These are phyloP conservation scores for Diphasiastrum complanatum DNA, from an alignment of 83 land plant genomes.

Conservation along the genomic window DNA sequence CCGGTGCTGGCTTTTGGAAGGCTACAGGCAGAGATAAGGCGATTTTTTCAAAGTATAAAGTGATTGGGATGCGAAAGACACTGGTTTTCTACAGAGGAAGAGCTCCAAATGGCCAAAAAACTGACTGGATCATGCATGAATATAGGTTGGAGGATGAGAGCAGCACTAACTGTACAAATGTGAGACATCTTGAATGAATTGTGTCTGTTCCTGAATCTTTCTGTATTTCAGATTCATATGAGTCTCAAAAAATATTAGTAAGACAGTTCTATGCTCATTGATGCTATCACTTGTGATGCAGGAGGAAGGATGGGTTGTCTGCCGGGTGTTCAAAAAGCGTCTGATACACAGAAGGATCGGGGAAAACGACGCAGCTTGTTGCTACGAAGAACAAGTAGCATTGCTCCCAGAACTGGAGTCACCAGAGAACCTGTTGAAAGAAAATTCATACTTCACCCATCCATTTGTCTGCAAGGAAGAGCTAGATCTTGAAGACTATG, in stretches of 20 bases:
- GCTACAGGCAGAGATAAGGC: constrained; percentile 21
- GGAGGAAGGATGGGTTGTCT: constrained; percentile 18
- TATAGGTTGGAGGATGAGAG: constrained; percentile 1
- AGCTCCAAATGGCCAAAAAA: constrained; percentile 16
- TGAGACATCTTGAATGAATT: not conserved
- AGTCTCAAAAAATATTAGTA: no score
- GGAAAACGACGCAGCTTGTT: not conserved
- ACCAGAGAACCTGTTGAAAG: not conserved
- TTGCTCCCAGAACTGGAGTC: constrained; percentile 7
- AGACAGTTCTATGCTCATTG: no score
- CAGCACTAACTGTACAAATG: not conserved
- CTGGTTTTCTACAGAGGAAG: constrained; percentile 14
- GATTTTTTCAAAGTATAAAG: constrained; percentile 1
- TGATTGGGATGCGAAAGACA: constrained; percentile 10
- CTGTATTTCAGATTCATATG: no score
- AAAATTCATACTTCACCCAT: not conserved
- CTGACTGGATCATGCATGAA: constrained; percentile 18
- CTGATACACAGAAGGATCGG: not conserved
- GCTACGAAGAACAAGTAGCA: constrained; percentile 5
- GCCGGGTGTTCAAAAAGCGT: constrained; percentile 12
- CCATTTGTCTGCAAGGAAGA: constrained; percentile 15
- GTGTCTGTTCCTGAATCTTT: not conserved
- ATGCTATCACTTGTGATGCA: not conserved
- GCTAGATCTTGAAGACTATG: not conserved
- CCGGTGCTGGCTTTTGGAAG: constrained; percentile 39